These are phyloP conservation scores for Trichoderma sp. DNA, from an alignment of 2,329 filamentous ascomycete genomes.

Conservation along the genomic window DNA sequence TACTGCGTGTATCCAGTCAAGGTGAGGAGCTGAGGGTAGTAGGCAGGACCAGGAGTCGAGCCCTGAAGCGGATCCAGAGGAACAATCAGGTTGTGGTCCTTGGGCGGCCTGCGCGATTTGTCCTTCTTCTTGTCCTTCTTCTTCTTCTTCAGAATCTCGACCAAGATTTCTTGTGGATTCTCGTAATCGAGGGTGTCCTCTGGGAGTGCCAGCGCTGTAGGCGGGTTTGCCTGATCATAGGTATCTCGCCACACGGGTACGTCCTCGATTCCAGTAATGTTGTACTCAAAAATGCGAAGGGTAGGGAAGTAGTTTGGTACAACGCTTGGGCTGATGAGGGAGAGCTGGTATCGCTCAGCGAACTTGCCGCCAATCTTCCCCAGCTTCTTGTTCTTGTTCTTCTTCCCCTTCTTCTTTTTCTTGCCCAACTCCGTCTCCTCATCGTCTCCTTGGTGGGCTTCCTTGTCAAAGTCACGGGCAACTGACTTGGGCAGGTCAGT, in stretches of 20 bases:
- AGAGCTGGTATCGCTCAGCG: conserved; percentile 80
- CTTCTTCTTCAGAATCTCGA: conserved; percentile 34
- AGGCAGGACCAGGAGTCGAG: conserved; percentile 79
- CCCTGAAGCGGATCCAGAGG: conserved; percentile 71
- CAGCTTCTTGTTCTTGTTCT: conserved; percentile 51
- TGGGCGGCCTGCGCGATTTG: conserved; percentile 45
- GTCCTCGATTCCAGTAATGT: conserved; percentile 72
- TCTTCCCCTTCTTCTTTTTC: conserved; percentile 37
- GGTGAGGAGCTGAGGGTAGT: conserved; percentile 78
- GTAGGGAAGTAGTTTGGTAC: conserved; percentile 92
- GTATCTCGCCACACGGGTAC: conserved; percentile 44
- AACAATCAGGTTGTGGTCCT: conserved; percentile 59
- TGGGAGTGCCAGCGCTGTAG: not conserved
- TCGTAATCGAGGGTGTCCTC: conserved; percentile 21
- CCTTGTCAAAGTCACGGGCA: conserved; percentile 23
- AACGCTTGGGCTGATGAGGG: conserved; percentile 78
- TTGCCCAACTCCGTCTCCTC: conserved; percentile 26
- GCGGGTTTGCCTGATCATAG: conserved; percentile 20
- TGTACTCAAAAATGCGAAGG: conserved; percentile 89
- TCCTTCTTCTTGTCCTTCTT: conserved; percentile 32
- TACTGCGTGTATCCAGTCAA: conserved; percentile 83
- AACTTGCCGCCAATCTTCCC: conserved; percentile 71
- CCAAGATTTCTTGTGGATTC: conserved; percentile 30
- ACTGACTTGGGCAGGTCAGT: conserved; percentile 62
- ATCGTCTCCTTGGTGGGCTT: conserved; percentile 21